These are phyloP conservation scores for Coriolopsis trogii DNA, from an alignment of 1,284 basidiomycete genomes.

Conservation along the genomic window DNA sequence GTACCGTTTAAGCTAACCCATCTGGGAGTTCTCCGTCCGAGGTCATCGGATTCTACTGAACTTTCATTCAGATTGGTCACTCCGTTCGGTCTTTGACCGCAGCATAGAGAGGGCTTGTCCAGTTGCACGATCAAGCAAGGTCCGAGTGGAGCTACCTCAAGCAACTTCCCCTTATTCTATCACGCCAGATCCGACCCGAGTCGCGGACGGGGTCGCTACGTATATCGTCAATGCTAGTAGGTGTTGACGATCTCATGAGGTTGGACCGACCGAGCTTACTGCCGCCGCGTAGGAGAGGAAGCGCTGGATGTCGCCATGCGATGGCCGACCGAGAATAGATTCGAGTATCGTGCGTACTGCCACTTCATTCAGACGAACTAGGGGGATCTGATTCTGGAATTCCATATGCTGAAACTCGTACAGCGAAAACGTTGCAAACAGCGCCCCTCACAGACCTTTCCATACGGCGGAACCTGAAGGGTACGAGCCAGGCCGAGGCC, in stretches of 20 bases:
- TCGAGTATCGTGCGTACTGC: constrained; percentile 56
- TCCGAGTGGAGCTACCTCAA: constrained; percentile 52
- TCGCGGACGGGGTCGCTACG: constrained; percentile 38
- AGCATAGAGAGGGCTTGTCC: constrained; percentile 65
- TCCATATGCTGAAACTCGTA: constrained; percentile 21
- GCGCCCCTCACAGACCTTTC: constrained; percentile 47
- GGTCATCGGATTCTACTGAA: constrained; percentile 9
- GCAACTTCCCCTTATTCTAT: constrained; percentile 44
- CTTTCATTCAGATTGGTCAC: constrained; percentile 68
- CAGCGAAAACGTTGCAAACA: constrained; percentile 30
- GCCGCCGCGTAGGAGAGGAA: constrained; percentile 17
- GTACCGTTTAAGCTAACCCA: too few relatives aligned
- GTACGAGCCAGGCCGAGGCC: constrained; percentile 79
- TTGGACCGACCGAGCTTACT: neutral
- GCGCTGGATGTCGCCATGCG: constrained; percentile 55
- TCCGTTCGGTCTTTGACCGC: constrained; percentile 75
- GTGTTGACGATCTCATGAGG: constrained; percentile 13
- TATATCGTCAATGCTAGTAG: constrained; percentile 57
- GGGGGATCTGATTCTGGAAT: constrained; percentile 1
- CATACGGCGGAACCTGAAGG: constrained; percentile 73
- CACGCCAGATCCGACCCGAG: constrained; percentile 48
- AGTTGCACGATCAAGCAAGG: constrained; percentile 53
- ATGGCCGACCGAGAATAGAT: constrained; percentile 55
- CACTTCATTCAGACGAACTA: neutral
- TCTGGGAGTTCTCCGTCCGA: constrained; percentile 9